Percentiles rank a stretch among this genome's conserved stretches.
These are phyloP conservation scores for Alnus glutinosa DNA, from an alignment of 306 rosid genomes.

Conservation along the genomic window DNA sequence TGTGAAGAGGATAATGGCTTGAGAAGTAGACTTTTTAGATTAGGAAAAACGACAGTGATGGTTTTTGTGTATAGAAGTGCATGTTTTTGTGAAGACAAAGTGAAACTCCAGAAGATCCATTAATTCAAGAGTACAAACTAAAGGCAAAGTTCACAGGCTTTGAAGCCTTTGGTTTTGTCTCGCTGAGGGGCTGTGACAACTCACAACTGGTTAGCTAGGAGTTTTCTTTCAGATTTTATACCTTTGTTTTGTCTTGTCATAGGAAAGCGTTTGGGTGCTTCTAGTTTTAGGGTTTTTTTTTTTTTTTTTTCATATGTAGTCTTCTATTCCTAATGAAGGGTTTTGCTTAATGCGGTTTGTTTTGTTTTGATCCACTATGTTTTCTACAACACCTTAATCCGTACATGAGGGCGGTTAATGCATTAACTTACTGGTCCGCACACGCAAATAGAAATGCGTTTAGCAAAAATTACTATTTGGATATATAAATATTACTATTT, in stretches of 20 bases:
- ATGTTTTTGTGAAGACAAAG: not conserved
- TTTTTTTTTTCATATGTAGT: too few relatives aligned
- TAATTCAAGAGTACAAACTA: not conserved
- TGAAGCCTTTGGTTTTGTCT: not conserved
- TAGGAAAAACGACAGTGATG: not conserved
- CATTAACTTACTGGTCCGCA: too few relatives aligned
- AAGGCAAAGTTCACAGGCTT: not conserved
- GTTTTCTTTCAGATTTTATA: constrained; percentile 1
- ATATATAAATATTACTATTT: too few relatives aligned
- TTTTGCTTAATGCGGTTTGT: not conserved
- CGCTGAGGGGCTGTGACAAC: not conserved
- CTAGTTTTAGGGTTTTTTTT: not conserved
- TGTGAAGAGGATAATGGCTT: constrained; percentile 59
- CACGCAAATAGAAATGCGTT: too few relatives aligned
- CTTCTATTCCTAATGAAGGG: not conserved
- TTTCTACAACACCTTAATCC: not conserved
- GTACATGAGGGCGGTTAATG: too few relatives aligned
- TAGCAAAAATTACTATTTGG: too few relatives aligned
- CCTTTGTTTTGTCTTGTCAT: constrained; percentile 22
- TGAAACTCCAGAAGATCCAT: not conserved
- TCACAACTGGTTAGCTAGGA: constrained; percentile 1
- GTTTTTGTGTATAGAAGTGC: constrained; percentile 22
- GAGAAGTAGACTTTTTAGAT: not conserved
- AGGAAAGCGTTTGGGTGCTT: constrained; percentile 13
- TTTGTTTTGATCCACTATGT: not conserved